Evolutionary conservation across 2,329 filamentous ascomycete genomes (phyloP).

Genomic region (Pseudopithomyces chartarum): DNA sequence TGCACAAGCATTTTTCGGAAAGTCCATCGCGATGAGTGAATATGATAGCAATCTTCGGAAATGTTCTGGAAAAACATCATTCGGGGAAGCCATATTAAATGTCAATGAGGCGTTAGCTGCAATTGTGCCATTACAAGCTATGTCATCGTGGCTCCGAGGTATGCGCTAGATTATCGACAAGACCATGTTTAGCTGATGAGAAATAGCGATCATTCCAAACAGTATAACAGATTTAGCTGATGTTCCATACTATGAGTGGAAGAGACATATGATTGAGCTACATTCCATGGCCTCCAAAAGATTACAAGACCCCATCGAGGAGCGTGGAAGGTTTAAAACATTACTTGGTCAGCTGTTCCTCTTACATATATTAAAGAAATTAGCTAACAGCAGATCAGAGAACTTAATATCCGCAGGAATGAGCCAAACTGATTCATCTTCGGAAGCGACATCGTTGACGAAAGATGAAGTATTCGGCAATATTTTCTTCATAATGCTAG

Average conservation of each 20-base stretch:
- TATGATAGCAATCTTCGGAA: not conserved
- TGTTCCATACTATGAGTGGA: slow-evolving; percentile 8
- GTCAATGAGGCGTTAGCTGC: not conserved
- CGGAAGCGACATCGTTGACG: slow-evolving; percentile 1
- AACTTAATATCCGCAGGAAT: not conserved
- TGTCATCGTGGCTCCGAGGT: not conserved
- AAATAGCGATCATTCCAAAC: not conserved
- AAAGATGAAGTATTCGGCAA: slow-evolving; percentile 16
- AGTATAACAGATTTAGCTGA: not conserved
- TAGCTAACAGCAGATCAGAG: not conserved
- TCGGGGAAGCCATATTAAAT: not conserved
- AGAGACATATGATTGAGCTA: slow-evolving; percentile 11
- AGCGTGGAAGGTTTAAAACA: not conserved
- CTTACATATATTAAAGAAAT: not conserved
- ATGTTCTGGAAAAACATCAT: not conserved
- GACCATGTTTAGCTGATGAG: not conserved
- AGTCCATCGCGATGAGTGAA: not conserved
- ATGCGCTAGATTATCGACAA: not conserved
- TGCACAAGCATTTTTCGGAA: not conserved
- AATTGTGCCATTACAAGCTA: not conserved
- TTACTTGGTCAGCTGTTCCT: not conserved
- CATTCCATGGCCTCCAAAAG: not conserved
- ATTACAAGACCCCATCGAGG: not conserved
- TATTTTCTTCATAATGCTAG: slow-evolving; percentile 18
- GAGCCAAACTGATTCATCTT: not conserved